Percentiles rank a stretch among this genome's conserved stretches.
Evolutionary conservation across 2,329 filamentous ascomycete species (phyloP).

Genomic region (Mycogone perniciosa): DNA sequence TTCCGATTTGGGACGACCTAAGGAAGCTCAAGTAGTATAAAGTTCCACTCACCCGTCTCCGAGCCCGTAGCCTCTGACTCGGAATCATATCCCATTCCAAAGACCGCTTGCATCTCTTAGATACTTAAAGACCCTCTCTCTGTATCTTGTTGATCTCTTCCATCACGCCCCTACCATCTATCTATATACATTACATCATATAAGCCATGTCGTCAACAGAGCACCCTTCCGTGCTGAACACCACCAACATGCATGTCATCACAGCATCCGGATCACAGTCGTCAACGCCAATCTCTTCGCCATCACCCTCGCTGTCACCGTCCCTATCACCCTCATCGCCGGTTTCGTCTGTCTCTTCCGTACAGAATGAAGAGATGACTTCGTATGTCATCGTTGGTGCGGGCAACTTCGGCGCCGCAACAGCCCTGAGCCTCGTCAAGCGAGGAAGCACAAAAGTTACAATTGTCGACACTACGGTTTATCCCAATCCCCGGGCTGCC

Average conservation of each 20-base stretch:
- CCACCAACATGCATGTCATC: slow-evolving; percentile 10
- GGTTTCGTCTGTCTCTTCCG: slow-evolving; percentile 9
- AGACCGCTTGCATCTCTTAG: neutral
- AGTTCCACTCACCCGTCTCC: slow-evolving; percentile 2
- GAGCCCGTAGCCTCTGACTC: neutral
- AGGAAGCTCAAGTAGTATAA: slow-evolving; percentile 5
- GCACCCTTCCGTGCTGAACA: neutral
- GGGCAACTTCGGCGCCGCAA: slow-evolving; percentile 39
- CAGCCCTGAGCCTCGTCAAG: slow-evolving; percentile 30
- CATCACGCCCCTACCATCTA: neutral
- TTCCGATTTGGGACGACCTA: neutral
- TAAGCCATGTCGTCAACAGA: too few relatives aligned
- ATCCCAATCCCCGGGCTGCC: slow-evolving; percentile 34
- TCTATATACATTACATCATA: too few relatives aligned
- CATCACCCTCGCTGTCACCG: slow-evolving; percentile 1
- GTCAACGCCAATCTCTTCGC: neutral
- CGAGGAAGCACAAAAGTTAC: slow-evolving; percentile 25
- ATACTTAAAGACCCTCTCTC: neutral
- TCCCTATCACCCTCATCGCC: slow-evolving; percentile 7
- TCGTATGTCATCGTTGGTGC: slow-evolving; percentile 35
- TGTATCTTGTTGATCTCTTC: neutral
- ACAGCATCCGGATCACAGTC: slow-evolving; percentile 2
- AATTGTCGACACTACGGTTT: slow-evolving; percentile 31
- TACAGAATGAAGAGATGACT: slow-evolving; percentile 1
- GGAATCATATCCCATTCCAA: neutral